Conservation (phyloP, 2,329 filamentous ascomycete species). For the Phyllosticta citribraziliensis region DNA sequence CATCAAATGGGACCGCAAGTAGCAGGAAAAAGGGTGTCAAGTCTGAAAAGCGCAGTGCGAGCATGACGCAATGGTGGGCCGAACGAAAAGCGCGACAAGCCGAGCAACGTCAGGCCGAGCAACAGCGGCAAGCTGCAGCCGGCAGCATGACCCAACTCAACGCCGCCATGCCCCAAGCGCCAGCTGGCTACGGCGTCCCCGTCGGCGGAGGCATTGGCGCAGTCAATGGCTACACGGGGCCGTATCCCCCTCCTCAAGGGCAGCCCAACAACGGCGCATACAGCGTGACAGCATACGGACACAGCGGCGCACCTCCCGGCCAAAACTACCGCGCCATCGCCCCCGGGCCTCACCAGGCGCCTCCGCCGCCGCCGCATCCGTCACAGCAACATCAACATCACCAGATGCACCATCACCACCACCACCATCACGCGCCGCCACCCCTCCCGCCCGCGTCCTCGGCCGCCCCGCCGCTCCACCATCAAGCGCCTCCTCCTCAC, state of each 20-base stretch:
- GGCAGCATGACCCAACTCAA: not conserved
- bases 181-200: not conserved
- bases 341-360: conserved; percentile 3
- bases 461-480: not conserved
- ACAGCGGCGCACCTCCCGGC: not conserved
- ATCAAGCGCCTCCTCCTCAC: conserved; percentile 32
- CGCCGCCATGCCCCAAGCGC: not conserved
- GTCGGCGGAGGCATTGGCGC: not conserved
- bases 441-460: conserved; percentile 1
- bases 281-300: not conserved
- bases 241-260: conserved; percentile 2
- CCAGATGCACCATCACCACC: conserved; percentile 6
- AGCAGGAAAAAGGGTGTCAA: conserved; percentile 23
- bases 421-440: conserved; percentile 2
- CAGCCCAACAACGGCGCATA: conserved; percentile 2
- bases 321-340: conserved; percentile 6
- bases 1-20: conserved; percentile 18
- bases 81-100: conserved; percentile 29
- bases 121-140: conserved; percentile 5
- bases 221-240: conserved; percentile 2
- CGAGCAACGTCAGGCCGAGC: conserved; percentile 21
- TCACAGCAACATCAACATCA: not conserved
- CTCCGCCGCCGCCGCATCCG: not conserved
- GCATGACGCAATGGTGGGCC: conserved; percentile 39
- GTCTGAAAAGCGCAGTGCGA: conserved; percentile 34